phyloP scores from a whole-genome alignment of 345 rosid genomes.

The Bruguiera sexangula region DNA sequence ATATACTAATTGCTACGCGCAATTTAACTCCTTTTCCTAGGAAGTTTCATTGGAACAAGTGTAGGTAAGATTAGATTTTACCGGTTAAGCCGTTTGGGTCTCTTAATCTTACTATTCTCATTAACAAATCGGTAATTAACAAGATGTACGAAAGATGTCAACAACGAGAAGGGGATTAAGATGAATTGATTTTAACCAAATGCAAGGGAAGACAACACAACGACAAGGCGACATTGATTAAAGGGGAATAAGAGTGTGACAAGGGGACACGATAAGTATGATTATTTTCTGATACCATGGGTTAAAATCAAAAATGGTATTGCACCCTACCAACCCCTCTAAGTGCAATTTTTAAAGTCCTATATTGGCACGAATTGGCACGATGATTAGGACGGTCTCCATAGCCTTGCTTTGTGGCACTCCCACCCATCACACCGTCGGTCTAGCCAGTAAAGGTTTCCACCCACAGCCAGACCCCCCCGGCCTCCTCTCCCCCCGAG shows the following conservation, averaged over 20 bases:
- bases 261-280: conserved; percentile 44
- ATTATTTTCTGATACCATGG: conserved; percentile 11
- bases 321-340: conserved; percentile 29
- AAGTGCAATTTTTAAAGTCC: neutral
- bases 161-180: neutral
- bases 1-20: too few species aligned
- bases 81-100: too few species aligned
- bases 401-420: conserved; percentile 15
- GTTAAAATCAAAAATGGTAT: conserved; percentile 18
- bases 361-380: neutral
- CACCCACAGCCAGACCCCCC: neutral
- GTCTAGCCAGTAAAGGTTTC: conserved; percentile 7
- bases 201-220: conserved; percentile 5
- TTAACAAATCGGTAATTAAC: neutral
- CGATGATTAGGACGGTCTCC: conserved; percentile 5
- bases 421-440: conserved; percentile 5
- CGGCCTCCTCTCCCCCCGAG: too few species aligned
- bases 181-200: neutral
- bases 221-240: conserved; percentile 42
- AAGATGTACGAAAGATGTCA: neutral
- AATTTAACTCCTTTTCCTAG: too few species aligned
- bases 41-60: too few species aligned
- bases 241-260: conserved; percentile 31
- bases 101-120: too few species aligned
- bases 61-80: too few species aligned